phyloP scores from a whole-genome alignment of 768 basidiomycete genomes.

The Mrakia frigida region DNA sequence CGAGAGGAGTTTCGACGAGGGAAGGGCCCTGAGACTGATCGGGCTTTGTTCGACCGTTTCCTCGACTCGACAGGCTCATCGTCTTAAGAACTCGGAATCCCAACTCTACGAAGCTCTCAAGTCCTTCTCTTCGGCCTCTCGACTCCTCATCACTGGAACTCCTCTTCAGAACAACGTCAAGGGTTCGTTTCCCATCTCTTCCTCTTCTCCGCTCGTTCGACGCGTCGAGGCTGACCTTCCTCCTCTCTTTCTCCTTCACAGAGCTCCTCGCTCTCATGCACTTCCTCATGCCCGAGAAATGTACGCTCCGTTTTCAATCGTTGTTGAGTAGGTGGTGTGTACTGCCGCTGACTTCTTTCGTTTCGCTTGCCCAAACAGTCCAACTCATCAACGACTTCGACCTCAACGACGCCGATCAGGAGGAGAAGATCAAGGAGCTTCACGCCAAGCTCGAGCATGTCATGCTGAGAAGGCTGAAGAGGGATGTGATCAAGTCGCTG shows the following conservation, averaged over 20 bases:
- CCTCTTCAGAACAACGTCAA: conserved; percentile 99
- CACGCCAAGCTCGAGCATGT: conserved; percentile 86
- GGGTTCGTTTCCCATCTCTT: conserved; percentile 55
- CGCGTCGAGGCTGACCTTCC: background rate
- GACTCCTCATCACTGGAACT: conserved; percentile 95
- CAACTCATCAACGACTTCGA: conserved; percentile 93
- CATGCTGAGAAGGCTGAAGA: conserved; percentile 92
- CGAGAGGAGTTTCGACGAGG: background rate
- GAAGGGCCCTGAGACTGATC: background rate
- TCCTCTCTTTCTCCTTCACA: conserved; percentile 42
- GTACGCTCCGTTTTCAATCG: conserved; percentile 47
- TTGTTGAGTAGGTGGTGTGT: too few species aligned
- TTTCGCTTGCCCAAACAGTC: conserved; percentile 51
- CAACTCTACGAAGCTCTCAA: conserved; percentile 91
- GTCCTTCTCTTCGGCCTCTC: conserved; percentile 81
- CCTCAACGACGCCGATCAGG: conserved; percentile 85
- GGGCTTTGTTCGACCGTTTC: background rate
- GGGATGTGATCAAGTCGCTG: conserved; percentile 89
- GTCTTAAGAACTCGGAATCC: conserved; percentile 94
- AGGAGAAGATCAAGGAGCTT: conserved; percentile 79
- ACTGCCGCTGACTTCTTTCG: background rate
- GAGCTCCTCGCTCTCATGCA: conserved; percentile 97
- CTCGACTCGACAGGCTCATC: conserved; percentile 66
- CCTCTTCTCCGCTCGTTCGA: background rate
- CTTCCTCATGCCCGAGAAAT: conserved; percentile 98